Evolutionary conservation across 2,329 filamentous ascomycete species (phyloP), one percentile per base, ranked within the genome.

Genomic region (Aspergillus quadricinctus): DNA sequence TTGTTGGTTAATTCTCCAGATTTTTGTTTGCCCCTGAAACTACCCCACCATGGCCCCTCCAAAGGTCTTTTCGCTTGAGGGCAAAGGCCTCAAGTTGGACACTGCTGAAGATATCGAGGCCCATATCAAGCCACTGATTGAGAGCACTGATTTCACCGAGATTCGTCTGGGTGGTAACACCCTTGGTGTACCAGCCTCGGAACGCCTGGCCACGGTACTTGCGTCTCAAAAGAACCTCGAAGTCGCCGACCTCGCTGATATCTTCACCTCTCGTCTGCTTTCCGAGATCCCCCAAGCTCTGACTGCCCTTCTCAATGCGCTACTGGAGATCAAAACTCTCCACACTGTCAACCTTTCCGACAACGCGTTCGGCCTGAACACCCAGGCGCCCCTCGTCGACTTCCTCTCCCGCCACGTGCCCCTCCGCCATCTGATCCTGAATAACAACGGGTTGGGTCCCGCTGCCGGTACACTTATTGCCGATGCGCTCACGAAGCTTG

Each of bases 371-470:
- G 94, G 94, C 55, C 85, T 97, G 59, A 97, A 96, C 77, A 96
- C 91, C 17, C 89, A 95, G 74, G 92, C 90, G 37, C 94, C 93
- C 9, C 85, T 99, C 50, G 90, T 96, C 64, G 89, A 90, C 58
- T 99, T 99, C 78, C 85, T 99, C 60, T 87, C 89, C 54, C 83
- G 87, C 57, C 93, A 97, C 77, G 85, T 89, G 3, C 93, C 94
- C 2, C 86, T 99, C 45, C 92, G 92, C 75, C 92, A 97, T 75
- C 85, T 99, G 28, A 91, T 95, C 76, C 86, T 99, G 57, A 97
- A 97, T 82, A 99, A 99, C 82, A 99, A 99, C 75, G 94, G 94
- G 28, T 85, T 99, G 40, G 94, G 94, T 11, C 94, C 94, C 23
- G 88, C 92, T 59, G 93, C 93, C 9, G 94, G 94, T 56, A 90